These are phyloP conservation scores for Paracoccidioides lutzii DNA, from an alignment of 2,329 filamentous ascomycete genomes.

Conservation along the genomic window DNA sequence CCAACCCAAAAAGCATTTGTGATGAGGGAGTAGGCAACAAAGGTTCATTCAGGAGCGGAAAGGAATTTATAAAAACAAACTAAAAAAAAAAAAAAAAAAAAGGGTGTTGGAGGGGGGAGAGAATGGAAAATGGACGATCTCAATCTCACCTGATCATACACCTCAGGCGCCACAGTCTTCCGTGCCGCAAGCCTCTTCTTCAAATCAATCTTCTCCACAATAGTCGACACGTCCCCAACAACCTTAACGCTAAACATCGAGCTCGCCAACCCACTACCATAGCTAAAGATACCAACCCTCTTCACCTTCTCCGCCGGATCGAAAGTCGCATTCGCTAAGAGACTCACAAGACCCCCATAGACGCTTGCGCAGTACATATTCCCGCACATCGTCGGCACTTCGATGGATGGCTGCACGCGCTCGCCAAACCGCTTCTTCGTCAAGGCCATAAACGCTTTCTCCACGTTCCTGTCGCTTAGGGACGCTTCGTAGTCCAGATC, in stretches of 20 bases:
- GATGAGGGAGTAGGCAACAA: not conserved
- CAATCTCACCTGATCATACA: conserved; percentile 56
- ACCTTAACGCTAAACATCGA: conserved; percentile 57
- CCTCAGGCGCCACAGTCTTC: conserved; percentile 53
- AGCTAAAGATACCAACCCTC: conserved; percentile 64
- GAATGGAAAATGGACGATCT: not conserved
- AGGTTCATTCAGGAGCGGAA: too few species aligned
- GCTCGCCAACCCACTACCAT: conserved; percentile 63
- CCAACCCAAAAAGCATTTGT: not conserved
- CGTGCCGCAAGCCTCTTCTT: conserved; percentile 54
- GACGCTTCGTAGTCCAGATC: conserved; percentile 71
- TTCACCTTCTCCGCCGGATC: conserved; percentile 50
- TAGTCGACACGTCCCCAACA: conserved; percentile 54
- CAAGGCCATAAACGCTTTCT: conserved; percentile 75
- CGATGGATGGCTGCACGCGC: conserved; percentile 58
- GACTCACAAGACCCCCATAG: conserved; percentile 42
- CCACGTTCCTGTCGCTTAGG: conserved; percentile 64
- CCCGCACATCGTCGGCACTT: conserved; percentile 63
- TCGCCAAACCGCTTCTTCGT: conserved; percentile 76
- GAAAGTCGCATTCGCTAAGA: conserved; percentile 52
- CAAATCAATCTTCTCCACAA: conserved; percentile 57
- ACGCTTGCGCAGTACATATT: conserved; percentile 53
- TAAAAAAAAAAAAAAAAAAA: conserved; percentile 15
- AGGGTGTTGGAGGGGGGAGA: not conserved
- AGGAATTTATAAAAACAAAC: too few species aligned